Percentiles rank a stretch among this genome's conserved stretches.
Evolutionary conservation across 306 rosid genomes (phyloP).

Genomic region (Leucaena leucocephala): DNA sequence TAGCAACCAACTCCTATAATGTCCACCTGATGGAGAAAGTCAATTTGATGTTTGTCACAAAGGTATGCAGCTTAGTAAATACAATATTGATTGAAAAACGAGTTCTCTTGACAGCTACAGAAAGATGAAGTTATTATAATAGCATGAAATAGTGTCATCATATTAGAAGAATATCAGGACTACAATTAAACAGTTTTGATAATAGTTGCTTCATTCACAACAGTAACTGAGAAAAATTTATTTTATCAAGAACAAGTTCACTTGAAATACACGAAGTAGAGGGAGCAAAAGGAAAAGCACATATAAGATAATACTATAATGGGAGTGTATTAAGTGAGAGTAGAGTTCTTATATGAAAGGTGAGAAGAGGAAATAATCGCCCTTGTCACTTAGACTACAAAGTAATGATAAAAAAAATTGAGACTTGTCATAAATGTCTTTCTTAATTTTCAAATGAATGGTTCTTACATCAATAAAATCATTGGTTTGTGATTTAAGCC

Average conservation of each 20-base stretch:
- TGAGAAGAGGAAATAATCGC: neutral
- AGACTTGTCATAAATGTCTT: neutral
- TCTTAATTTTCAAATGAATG: neutral
- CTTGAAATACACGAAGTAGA: constrained; percentile 25
- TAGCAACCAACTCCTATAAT: constrained; percentile 97
- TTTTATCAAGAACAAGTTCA: constrained; percentile 29
- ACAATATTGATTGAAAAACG: constrained; percentile 20
- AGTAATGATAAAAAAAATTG: neutral
- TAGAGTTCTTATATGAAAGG: neutral
- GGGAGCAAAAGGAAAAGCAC: constrained; percentile 20
- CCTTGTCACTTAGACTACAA: neutral
- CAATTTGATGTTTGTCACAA: neutral
- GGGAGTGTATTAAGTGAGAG: neutral
- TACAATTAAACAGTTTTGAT: constrained; percentile 6
- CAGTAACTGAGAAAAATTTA: neutral
- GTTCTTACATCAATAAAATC: neutral
- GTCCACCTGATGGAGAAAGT: constrained; percentile 71
- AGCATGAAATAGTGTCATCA: constrained; percentile 17
- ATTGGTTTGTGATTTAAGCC: neutral
- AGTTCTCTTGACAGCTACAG: constrained; percentile 11
- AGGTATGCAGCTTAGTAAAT: constrained; percentile 23
- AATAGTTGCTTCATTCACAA: constrained; percentile 16
- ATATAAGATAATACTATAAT: neutral
- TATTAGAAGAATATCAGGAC: constrained; percentile 5
- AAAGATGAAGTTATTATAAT: constrained; percentile 21